A percentile compares a stretch with the other conserved stretches of the same genome.
These are phyloP conservation scores for Intubia oerlemansii DNA, from an alignment of 2,329 filamentous ascomycete species.

Conservation along the genomic window DNA sequence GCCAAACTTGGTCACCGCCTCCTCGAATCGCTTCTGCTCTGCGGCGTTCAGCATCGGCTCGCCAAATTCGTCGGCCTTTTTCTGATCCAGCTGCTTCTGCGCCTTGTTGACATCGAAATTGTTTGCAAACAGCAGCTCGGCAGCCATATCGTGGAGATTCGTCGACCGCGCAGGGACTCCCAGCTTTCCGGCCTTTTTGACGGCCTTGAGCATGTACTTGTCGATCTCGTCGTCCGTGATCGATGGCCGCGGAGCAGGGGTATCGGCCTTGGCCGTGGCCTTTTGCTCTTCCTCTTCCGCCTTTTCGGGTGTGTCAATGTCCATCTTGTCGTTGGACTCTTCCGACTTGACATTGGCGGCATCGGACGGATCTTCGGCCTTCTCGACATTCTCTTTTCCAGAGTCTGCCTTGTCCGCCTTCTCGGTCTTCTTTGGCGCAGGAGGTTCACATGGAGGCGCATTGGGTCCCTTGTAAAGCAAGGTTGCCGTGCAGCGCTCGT, in stretches of 20 bases:
- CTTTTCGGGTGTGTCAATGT: conserved; percentile 2
- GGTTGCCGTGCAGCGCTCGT: conserved; percentile 53
- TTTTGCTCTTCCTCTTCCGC: conserved; percentile 1
- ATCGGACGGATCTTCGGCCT: background rate
- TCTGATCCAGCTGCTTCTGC: conserved; percentile 43
- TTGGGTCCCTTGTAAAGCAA: conserved; percentile 57
- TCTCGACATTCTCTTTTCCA: too few relatives aligned
- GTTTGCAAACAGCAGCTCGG: conserved; percentile 50
- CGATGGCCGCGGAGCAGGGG: conserved; percentile 10
- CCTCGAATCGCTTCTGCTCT: conserved; percentile 80
- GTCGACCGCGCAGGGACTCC: conserved; percentile 58
- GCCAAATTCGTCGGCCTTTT: conserved; percentile 53
- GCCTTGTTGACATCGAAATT: conserved; percentile 53
- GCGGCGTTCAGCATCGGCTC: conserved; percentile 62
- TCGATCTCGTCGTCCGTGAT: conserved; percentile 39
- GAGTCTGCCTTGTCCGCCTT: background rate
- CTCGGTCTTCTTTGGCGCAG: background rate
- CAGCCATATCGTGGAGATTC: conserved; percentile 70
- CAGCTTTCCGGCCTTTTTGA: conserved; percentile 39
- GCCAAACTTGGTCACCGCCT: conserved; percentile 73
- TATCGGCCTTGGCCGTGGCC: conserved; percentile 8
- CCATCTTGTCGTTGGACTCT: conserved; percentile 3
- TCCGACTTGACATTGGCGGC: background rate
- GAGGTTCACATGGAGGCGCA: background rate
- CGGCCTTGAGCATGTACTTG: conserved; percentile 54